These are phyloP conservation scores for Penicillium polonicum DNA, from an alignment of 2,329 filamentous ascomycete species.

Conservation along the genomic window DNA sequence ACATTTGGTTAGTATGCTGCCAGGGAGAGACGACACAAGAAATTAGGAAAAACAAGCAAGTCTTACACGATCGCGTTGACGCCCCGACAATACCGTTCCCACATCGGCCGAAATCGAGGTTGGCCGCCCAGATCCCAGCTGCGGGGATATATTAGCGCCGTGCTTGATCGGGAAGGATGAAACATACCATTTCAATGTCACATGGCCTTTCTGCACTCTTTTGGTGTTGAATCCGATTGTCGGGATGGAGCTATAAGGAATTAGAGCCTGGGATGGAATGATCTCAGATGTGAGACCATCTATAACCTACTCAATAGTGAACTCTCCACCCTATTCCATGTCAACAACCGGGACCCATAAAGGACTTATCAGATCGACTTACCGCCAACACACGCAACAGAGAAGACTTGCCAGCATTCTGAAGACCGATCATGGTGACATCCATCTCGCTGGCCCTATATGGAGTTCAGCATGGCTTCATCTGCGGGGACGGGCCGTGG, in stretches of 20 bases:
- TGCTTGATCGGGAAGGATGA: not conserved
- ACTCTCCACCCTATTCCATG: conserved; percentile 78
- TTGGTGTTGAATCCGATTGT: conserved; percentile 99
- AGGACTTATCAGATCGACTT: conserved; percentile 47
- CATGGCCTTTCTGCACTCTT: conserved; percentile 94
- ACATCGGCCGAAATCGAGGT: conserved; percentile 96
- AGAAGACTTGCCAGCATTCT: conserved; percentile 98
- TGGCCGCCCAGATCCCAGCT: conserved; percentile 97
- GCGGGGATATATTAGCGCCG: conserved; percentile 20
- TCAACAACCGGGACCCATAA: conserved; percentile 5
- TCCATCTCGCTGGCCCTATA: conserved; percentile 98
- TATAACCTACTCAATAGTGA: conserved; percentile 88
- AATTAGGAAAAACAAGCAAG: not conserved
- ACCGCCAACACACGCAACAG: conserved; percentile 91
- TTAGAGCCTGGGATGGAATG: not conserved
- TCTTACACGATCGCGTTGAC: conserved; percentile 90
- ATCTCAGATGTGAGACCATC: not conserved
- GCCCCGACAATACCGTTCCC: conserved; percentile 96
- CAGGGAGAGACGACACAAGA: not conserved
- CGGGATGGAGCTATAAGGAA: conserved; percentile 76
- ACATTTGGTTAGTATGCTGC: not conserved
- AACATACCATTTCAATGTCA: conserved; percentile 85
- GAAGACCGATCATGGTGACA: conserved; percentile 96
- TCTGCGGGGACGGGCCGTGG: conserved; percentile 38
- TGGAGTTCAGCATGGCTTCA: conserved; percentile 20